phyloP scores from a whole-genome alignment of 2,329 filamentous ascomycete genomes.

The Zopfia rhizophila region DNA sequence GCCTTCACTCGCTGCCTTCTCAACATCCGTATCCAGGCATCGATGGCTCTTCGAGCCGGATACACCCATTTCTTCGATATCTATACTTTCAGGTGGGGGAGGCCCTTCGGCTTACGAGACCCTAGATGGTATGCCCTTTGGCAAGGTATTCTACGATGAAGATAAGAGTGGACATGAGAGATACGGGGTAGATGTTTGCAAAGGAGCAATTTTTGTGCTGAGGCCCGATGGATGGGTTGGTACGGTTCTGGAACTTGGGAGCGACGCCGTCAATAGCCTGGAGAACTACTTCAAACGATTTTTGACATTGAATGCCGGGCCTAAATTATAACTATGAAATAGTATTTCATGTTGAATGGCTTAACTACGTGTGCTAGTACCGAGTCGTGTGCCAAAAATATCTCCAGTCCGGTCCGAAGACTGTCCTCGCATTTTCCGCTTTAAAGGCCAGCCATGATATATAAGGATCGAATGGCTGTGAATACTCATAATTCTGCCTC shows the following conservation, averaged over 20 bases:
- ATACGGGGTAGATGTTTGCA: slow-evolving; percentile 37
- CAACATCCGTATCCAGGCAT: slow-evolving; percentile 11
- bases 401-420: too few species aligned
- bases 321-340: slow-evolving; percentile 13
- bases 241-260: slow-evolving; percentile 28
- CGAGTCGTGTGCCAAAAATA: too few species aligned
- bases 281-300: slow-evolving; percentile 36
- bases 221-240: slow-evolving; percentile 49
- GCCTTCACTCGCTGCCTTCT: slow-evolving; percentile 22
- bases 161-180: slow-evolving; percentile 42
- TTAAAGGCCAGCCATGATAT: too few species aligned
- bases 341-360: too few species aligned
- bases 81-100: slow-evolving; percentile 36
- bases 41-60: slow-evolving; percentile 24
- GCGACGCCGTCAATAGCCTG: slow-evolving; percentile 20
- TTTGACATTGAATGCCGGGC: slow-evolving; percentile 15
- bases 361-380: too few species aligned
- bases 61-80: slow-evolving; percentile 35
- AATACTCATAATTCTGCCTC: too few species aligned
- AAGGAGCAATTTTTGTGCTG: slow-evolving; percentile 43
- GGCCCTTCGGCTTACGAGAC: slow-evolving; percentile 42
- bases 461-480: too few species aligned
- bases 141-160: slow-evolving; percentile 49
- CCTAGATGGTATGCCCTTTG: slow-evolving; percentile 43
- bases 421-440: too few species aligned